phyloP scores from a whole-genome alignment of 306 rosid genomes.

The Neltuma alba region DNA sequence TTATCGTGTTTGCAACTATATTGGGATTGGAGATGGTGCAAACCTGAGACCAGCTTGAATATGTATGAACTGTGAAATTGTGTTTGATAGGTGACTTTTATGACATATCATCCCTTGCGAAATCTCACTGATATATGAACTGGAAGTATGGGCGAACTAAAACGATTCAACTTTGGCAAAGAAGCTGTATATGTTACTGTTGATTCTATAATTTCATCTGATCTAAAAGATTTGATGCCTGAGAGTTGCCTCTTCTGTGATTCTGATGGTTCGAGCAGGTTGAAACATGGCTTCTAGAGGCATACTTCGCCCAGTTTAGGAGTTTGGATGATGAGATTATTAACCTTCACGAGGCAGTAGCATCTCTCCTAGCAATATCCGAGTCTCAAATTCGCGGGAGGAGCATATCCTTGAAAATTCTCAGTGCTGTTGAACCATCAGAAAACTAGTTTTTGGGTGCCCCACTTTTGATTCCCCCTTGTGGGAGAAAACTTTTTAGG shows the following conservation, averaged over 20 bases:
- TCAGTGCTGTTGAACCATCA: conserved; percentile 54
- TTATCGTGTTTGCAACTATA: not conserved
- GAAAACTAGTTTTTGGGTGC: conserved; percentile 57
- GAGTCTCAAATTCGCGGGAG: conserved; percentile 42
- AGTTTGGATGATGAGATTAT: conserved; percentile 48
- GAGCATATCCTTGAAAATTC: conserved; percentile 59
- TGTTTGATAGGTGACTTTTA: not conserved
- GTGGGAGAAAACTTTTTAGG: conserved; percentile 56
- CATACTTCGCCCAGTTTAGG: conserved; percentile 51
- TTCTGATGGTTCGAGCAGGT: conserved; percentile 35
- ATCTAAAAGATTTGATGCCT: not conserved
- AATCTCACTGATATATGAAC: conserved; percentile 53
- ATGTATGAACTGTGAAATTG: not conserved
- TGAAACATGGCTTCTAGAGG: conserved; percentile 55
- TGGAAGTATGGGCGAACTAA: conserved; percentile 45
- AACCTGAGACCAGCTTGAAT: not conserved
- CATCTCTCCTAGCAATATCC: conserved; percentile 45
- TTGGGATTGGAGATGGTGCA: not conserved
- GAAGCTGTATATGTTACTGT: conserved; percentile 39
- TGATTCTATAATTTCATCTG: not conserved
- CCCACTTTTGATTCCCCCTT: conserved; percentile 51
- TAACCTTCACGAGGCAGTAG: conserved; percentile 47
- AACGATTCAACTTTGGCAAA: conserved; percentile 57
- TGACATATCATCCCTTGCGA: conserved; percentile 32
- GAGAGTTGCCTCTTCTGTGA: not conserved